A percentile compares a stretch with the other conserved stretches of the same genome.
These are phyloP conservation scores for Leucogyrophana mollusca DNA, from an alignment of 768 basidiomycete species.

Conservation along the genomic window DNA sequence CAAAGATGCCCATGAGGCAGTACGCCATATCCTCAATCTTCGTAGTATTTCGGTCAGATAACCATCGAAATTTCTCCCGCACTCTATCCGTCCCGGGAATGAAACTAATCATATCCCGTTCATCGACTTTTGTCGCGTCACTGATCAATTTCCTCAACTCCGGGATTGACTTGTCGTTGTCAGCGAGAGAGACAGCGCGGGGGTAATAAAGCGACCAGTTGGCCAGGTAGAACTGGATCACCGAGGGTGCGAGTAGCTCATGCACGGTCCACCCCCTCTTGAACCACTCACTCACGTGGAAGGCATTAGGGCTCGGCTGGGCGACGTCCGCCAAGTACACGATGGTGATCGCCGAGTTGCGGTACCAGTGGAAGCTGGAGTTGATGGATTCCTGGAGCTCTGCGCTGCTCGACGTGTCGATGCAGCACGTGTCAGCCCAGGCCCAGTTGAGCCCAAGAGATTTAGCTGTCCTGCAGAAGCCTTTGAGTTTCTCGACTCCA, in stretches of 20 bases:
- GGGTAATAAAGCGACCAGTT: slow-evolving; percentile 21
- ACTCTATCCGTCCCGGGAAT: slow-evolving; percentile 4
- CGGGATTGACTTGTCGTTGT: slow-evolving; percentile 18
- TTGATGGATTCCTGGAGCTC: slow-evolving; percentile 27
- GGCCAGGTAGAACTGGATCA: slow-evolving; percentile 19
- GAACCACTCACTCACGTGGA: slow-evolving; percentile 22
- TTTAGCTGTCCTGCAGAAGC: slow-evolving; percentile 17
- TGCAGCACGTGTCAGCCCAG: slow-evolving; percentile 28
- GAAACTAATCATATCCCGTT: slow-evolving; percentile 15
- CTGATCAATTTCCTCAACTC: slow-evolving; percentile 11
- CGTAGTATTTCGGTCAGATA: slow-evolving; percentile 10
- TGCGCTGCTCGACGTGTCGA: slow-evolving; percentile 25
- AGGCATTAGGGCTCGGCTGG: slow-evolving; percentile 9
- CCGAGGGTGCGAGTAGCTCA: slow-evolving; percentile 24
- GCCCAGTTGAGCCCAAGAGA: slow-evolving; percentile 21
- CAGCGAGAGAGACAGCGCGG: slow-evolving; percentile 5
- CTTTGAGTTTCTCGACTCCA: slow-evolving; percentile 13
- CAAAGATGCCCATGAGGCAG: slow-evolving; percentile 21
- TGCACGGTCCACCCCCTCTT: slow-evolving; percentile 23
- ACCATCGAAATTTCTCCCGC: slow-evolving; percentile 3
- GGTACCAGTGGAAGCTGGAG: slow-evolving; percentile 31
- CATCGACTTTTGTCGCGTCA: slow-evolving; percentile 17
- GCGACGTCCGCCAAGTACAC: slow-evolving; percentile 20
- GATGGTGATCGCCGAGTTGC: slow-evolving; percentile 21
- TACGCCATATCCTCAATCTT: slow-evolving; percentile 14